A percentile compares a stretch with the other conserved stretches of the same genome.
These are phyloP conservation scores for Tricholomella constricta DNA, from an alignment of 768 basidiomycete genomes.

Conservation along the genomic window DNA sequence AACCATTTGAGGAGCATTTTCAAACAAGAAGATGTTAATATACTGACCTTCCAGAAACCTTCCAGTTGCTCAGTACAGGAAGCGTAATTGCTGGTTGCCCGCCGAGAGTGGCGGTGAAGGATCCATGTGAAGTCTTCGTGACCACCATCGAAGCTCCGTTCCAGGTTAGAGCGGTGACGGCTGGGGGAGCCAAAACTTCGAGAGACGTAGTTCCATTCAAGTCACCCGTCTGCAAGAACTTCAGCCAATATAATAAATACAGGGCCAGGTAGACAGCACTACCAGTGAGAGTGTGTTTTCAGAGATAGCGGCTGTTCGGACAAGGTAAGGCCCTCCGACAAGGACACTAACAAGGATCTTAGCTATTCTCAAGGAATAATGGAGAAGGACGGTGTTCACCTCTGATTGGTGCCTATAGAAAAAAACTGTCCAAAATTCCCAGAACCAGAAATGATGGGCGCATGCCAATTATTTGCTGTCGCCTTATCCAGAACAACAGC, in stretches of 20 bases:
- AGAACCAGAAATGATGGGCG: slow-evolving; percentile 41
- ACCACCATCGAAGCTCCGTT: slow-evolving; percentile 34
- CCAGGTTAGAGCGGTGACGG: slow-evolving; percentile 40
- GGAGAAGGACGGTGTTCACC: slow-evolving; percentile 27
- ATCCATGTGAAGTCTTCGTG: slow-evolving; percentile 29
- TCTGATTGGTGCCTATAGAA: slow-evolving; percentile 46
- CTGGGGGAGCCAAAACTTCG: slow-evolving; percentile 43
- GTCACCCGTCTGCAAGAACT: slow-evolving; percentile 43
- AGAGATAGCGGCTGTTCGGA: slow-evolving; percentile 48
- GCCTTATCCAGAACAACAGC: slow-evolving; percentile 45
- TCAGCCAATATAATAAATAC: not conserved
- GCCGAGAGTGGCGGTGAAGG: slow-evolving; percentile 28
- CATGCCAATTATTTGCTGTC: slow-evolving; percentile 52
- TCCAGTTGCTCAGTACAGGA: slow-evolving; percentile 46
- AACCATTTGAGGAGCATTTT: not conserved
- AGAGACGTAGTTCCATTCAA: slow-evolving; percentile 48
- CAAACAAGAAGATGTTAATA: not conserved
- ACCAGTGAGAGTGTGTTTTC: slow-evolving; percentile 39
- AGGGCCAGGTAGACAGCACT: slow-evolving; percentile 4
- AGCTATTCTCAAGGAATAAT: not conserved
- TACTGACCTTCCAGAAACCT: slow-evolving; percentile 44
- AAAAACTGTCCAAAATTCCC: slow-evolving; percentile 44
- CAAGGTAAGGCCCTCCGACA: slow-evolving; percentile 55
- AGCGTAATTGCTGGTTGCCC: slow-evolving; percentile 24
- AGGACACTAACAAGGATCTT: slow-evolving; percentile 33